Percentiles rank a stretch among this genome's conserved stretches.
phyloP scores from a whole-genome alignment of 2,329 filamentous ascomycete species.

The Aspergillus chevalieri region DNA sequence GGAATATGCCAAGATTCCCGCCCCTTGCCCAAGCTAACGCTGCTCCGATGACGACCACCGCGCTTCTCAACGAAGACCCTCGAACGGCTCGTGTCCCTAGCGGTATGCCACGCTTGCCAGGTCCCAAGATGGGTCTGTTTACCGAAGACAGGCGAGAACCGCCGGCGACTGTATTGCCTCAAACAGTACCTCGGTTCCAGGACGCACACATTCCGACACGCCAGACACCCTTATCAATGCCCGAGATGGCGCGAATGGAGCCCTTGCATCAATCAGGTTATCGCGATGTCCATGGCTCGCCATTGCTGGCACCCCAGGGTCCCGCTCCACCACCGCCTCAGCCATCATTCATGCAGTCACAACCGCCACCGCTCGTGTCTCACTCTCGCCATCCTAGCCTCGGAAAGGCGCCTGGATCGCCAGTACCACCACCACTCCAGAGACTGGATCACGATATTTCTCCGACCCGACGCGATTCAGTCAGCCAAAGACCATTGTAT shows the following conservation, averaged over 20 bases:
- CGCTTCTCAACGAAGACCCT: constrained; percentile 29
- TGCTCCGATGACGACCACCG: constrained; percentile 20
- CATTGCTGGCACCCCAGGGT: constrained; percentile 14
- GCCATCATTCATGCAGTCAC: constrained; percentile 24
- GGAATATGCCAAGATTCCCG: constrained; percentile 28
- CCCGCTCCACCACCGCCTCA: constrained; percentile 12
- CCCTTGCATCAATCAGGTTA: constrained; percentile 20
- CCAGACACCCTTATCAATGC: constrained; percentile 19
- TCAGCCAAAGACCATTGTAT: constrained; percentile 30
- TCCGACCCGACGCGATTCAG: constrained; percentile 30
- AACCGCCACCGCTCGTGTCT: constrained; percentile 21
- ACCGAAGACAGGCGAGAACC: constrained; percentile 35
- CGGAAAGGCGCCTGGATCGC: constrained; percentile 30
- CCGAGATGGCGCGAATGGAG: constrained; percentile 32
- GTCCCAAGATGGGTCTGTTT: constrained; percentile 42
- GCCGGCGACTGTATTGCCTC: constrained; percentile 15
- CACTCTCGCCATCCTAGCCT: constrained; percentile 35
- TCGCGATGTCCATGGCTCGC: constrained; percentile 20
- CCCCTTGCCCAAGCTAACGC: constrained; percentile 35
- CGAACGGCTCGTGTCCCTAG: constrained; percentile 27
- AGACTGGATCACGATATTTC: constrained; percentile 28
- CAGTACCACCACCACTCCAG: constrained; percentile 20
- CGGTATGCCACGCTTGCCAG: constrained; percentile 27
- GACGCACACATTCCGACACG: constrained; percentile 27
- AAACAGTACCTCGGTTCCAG: constrained; percentile 20